Base-by-base conservation (phyloP, 2,329 filamentous ascomycete genomes). In the Colletotrichum graminicola region DNA sequence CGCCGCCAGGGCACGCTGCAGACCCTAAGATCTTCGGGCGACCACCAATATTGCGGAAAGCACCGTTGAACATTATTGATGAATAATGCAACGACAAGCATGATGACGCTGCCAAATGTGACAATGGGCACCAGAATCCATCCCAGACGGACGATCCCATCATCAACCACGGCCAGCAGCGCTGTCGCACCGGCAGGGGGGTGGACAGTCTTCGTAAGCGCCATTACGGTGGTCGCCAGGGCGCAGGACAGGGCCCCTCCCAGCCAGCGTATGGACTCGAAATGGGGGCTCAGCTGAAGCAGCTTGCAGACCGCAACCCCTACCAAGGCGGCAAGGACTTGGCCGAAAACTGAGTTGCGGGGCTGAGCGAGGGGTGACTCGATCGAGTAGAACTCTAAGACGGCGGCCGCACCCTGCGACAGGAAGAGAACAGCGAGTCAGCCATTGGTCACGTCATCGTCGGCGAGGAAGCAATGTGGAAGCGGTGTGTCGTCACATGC, bases 151-250 rank as follows among this genome's bases (percentile, higher is more conserved):
- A 85, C 82, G 1, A 90, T 82, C 1, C 83, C 81, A 2, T 85
- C 81, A 69, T 90, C 88, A 1, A 90, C 84, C 0, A 92, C 90
- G 0, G 91, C 91, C 34, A 94, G 81, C 1, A 95, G 80, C 0
- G 91, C 92, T 0, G 92, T 94, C 11, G 92, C 92, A 5, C 93
- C 92, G 0, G 91, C 92, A 0, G 92, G 93, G 0, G 92, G 92
- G 74, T 94, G 91, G 0, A 93, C 85, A 0, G 92, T 94, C 63
- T 91, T 91, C 1, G 92, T 94, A 29, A 93, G 76, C 0, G 85
- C 86, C 92, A 94, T 94, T 67, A 89, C 69, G 1, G 86, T 83
- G 0, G 89, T 92, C 0, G 92, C 86, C 3, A 86, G 78, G 0
- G 89, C 91, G 74, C 91, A 93, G 1, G 90, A 84, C 0, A 94